A percentile compares a stretch with the other conserved stretches of the same genome.
These are phyloP conservation scores for Fusarium albidum DNA, from an alignment of 2,329 filamentous ascomycete species.

Conservation along the genomic window DNA sequence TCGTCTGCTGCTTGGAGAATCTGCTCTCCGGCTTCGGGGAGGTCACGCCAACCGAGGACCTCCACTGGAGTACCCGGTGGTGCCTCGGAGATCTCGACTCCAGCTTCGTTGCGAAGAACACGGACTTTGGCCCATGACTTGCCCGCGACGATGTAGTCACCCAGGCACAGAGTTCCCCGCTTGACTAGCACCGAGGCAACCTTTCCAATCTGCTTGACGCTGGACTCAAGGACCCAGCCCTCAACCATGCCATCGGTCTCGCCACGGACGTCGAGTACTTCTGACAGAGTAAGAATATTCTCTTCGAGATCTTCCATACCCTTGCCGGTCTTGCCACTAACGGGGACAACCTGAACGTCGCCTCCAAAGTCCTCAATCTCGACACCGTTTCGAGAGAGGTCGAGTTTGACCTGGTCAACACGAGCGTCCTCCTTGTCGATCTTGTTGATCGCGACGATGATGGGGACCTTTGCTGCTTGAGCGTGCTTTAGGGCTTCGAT, in stretches of 20 bases:
- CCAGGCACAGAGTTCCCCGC: conserved; percentile 81
- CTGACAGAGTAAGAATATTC: conserved; percentile 83
- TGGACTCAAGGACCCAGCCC: conserved; percentile 93
- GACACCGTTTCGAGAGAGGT: conserved; percentile 83
- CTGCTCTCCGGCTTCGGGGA: conserved; percentile 84
- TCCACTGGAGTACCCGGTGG: conserved; percentile 90
- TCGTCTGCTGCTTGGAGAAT: conserved; percentile 85
- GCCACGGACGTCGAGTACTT: conserved; percentile 89
- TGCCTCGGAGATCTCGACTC: conserved; percentile 74
- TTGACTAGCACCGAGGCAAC: conserved; percentile 90
- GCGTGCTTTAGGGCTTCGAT: conserved; percentile 96
- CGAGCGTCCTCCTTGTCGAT: conserved; percentile 87
- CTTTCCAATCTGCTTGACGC: conserved; percentile 83
- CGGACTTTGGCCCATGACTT: conserved; percentile 89
- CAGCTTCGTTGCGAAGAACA: conserved; percentile 84
- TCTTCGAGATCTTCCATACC: conserved; percentile 95
- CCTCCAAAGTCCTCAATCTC: conserved; percentile 96
- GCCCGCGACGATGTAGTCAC: conserved; percentile 87
- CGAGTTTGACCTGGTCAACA: conserved; percentile 84
- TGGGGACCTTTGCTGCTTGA: conserved; percentile 83
- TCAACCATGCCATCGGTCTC: conserved; percentile 80
- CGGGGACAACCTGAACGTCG: conserved; percentile 89
- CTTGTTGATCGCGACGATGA: conserved; percentile 98
- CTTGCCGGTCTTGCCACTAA: conserved; percentile 92
- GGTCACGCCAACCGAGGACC: conserved; percentile 90